These are phyloP conservation scores for Protomyces arabidopsidicola DNA, from an alignment of 1,139 yeast species.

Conservation along the genomic window DNA sequence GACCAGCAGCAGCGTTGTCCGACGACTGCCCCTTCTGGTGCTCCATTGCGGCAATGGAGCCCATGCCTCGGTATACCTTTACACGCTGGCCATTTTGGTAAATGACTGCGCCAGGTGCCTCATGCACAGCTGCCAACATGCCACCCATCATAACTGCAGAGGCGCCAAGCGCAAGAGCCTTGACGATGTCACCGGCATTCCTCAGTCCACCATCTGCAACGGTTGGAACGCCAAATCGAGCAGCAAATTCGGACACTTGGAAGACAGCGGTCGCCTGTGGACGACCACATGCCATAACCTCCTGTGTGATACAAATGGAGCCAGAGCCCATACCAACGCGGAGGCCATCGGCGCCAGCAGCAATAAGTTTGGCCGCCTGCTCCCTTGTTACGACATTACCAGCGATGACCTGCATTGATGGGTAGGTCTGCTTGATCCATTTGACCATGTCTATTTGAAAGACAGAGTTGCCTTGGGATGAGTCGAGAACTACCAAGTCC, in stretches of 20 bases:
- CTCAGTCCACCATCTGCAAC: constrained; percentile 99
- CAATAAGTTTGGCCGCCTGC: constrained; percentile 93
- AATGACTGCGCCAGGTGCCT: constrained; percentile 97
- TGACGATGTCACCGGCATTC: constrained; percentile 96
- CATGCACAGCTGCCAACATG: constrained; percentile 96
- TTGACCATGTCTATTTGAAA: constrained; percentile 91
- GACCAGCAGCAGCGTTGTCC: constrained; percentile 95
- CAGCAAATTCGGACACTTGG: constrained; percentile 81
- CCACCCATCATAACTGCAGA: constrained; percentile 99
- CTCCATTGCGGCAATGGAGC: constrained; percentile 98
- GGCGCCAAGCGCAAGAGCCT: constrained; percentile 95
- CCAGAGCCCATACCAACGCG: constrained; percentile 99
- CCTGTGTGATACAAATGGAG: constrained; percentile 72
- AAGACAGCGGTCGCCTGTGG: constrained; percentile 98
- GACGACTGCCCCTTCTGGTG: constrained; percentile 53
- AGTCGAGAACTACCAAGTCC: constrained; percentile 92
- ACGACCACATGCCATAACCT: constrained; percentile 99
- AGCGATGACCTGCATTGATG: constrained; percentile 82
- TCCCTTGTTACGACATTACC: constrained; percentile 99
- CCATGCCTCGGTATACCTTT: constrained; percentile 99
- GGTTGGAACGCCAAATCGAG: constrained; percentile 88
- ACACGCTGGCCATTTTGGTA: constrained; percentile 97
- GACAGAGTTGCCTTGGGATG: constrained; percentile 94
- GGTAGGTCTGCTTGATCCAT: constrained; percentile 78
- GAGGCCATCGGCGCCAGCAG: constrained; percentile 95